Evolutionary conservation across 352 stramenopile species (phyloP).

Genomic region (Pythium plurisporium): DNA sequence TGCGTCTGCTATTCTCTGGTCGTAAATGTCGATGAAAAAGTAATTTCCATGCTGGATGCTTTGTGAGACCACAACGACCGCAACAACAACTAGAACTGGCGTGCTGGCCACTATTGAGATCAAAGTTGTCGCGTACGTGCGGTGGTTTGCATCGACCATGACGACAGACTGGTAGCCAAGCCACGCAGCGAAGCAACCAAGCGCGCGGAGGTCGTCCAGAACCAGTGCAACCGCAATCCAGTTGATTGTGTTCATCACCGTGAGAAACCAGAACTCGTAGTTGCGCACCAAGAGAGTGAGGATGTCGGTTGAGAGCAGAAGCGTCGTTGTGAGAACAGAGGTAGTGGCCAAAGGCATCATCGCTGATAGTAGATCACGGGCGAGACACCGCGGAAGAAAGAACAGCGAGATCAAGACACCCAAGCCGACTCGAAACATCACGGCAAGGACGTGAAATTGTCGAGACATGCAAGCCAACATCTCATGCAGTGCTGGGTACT

Average conservation of each 20-base stretch:
- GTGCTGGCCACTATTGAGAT: neutral
- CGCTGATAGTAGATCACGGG: neutral
- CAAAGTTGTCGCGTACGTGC: neutral
- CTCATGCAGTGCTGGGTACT: neutral
- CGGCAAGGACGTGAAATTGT: neutral
- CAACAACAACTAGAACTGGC: neutral
- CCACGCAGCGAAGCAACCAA: neutral
- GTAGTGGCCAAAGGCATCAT: neutral
- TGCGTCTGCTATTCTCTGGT: neutral
- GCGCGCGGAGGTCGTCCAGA: neutral
- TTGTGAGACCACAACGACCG: neutral
- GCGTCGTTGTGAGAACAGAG: neutral
- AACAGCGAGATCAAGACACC: neutral
- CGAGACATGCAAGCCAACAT: neutral
- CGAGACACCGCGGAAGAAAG: neutral
- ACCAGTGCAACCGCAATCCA: neutral
- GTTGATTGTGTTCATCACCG: constrained; percentile 9
- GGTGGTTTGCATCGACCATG: constrained; percentile 7
- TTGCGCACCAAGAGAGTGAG: neutral
- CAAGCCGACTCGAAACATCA: constrained; percentile 1
- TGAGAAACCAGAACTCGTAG: constrained; percentile 17
- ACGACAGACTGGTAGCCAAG: constrained; percentile 2
- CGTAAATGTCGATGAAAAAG: neutral
- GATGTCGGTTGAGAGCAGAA: constrained; percentile 3
- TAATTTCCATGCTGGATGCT: neutral